Evolutionary conservation across 768 basidiomycete species (phyloP).

Genomic region (Lactarius hengduanensis): DNA sequence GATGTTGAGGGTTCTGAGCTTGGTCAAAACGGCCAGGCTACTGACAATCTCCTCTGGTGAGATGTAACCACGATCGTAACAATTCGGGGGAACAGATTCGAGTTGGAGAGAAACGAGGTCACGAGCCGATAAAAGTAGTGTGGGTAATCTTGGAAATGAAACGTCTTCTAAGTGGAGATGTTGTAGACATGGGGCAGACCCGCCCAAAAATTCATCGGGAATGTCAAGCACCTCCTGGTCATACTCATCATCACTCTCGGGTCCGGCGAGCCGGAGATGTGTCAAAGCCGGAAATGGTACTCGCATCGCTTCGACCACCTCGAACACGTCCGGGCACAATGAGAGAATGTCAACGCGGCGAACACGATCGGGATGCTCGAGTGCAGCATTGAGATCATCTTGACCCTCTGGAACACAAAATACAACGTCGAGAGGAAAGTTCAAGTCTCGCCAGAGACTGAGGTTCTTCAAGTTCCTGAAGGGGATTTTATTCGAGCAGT

Average conservation of each 20-base stretch:
- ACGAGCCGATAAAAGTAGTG: background rate
- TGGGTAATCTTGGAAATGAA: background rate
- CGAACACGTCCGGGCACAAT: background rate
- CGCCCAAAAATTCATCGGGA: background rate
- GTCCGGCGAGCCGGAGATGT: background rate
- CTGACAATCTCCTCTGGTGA: background rate
- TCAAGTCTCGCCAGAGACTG: background rate
- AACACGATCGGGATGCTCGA: background rate
- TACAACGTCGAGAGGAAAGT: background rate
- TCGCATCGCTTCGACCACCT: background rate
- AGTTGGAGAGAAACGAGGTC: background rate
- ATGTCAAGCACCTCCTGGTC: background rate
- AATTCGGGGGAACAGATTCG: background rate
- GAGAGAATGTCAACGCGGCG: background rate
- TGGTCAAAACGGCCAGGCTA: background rate
- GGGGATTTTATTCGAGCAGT: no score
- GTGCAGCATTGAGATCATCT: background rate
- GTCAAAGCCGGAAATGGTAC: background rate
- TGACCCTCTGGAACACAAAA: background rate
- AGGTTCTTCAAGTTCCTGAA: background rate
- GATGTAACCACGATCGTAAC: background rate
- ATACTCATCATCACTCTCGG: background rate
- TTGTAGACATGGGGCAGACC: background rate
- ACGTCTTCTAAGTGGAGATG: background rate
- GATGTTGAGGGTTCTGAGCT: background rate